A percentile compares a stretch with the other conserved stretches of the same genome.
Conservation (phyloP, 2,329 filamentous ascomycete genomes). For the Pseudogymnoascus sp. region DNA sequence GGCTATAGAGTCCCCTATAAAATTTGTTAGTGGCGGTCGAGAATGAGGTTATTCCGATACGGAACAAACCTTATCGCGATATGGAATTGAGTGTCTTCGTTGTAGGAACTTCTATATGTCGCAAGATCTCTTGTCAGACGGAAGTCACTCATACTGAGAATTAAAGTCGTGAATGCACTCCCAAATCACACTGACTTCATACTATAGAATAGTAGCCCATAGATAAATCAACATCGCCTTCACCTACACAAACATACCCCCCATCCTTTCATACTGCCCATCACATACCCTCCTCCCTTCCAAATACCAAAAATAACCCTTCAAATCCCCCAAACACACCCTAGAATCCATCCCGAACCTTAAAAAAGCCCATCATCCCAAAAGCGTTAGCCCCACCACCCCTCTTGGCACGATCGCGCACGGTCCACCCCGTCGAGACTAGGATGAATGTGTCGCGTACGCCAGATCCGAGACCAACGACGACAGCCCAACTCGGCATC, state of each 20-base stretch:
- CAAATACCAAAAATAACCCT: neutral
- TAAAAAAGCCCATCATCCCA: neutral
- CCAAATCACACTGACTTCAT: neutral
- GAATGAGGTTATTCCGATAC: too few species aligned
- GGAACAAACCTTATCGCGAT: neutral
- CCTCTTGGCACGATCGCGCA: neutral
- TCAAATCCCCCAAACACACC: neutral
- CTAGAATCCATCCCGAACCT: neutral
- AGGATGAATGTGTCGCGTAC: neutral
- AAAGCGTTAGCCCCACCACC: neutral
- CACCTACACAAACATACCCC: neutral
- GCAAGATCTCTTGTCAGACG: neutral
- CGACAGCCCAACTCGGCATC: neutral
- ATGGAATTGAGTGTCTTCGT: too few species aligned
- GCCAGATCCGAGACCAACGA: neutral
- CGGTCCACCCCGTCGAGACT: neutral
- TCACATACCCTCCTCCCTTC: neutral
- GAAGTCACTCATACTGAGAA: neutral
- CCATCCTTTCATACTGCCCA: neutral
- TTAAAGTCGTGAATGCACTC: neutral
- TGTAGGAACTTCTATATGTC: neutral
- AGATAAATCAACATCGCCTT: neutral
- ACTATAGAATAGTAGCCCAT: neutral
- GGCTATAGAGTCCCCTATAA: neutral
- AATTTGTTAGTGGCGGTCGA: neutral